Evolutionary conservation across 1,139 yeast genomes (phyloP).

Genomic region (Debaryomyces subglobosus): DNA sequence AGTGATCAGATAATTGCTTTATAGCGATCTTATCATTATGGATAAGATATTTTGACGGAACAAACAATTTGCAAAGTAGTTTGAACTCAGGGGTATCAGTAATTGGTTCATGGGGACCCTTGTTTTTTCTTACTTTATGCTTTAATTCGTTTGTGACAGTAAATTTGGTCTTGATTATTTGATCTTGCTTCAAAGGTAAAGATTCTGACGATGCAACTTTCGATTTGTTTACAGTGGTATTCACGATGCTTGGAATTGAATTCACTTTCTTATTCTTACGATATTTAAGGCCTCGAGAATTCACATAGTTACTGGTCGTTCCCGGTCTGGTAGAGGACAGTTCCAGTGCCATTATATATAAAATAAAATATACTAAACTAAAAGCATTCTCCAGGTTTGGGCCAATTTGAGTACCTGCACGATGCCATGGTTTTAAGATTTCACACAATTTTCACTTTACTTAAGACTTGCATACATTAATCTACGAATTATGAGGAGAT

Average conservation of each 20-base stretch:
- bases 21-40: slow-evolving; percentile 26
- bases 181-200: slow-evolving; percentile 2
- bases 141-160: slow-evolving; percentile 9
- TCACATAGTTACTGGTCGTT: neutral
- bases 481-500: neutral
- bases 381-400: neutral
- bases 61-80: slow-evolving; percentile 36
- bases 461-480: neutral
- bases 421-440: neutral
- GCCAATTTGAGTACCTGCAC: neutral
- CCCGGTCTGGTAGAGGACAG: neutral
- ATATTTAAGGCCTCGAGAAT: neutral
- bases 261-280: neutral
- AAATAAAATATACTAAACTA: neutral
- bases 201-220: neutral
- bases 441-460: neutral
- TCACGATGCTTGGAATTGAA: neutral
- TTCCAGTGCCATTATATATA: neutral
- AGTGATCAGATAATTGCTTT: slow-evolving; percentile 28
- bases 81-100: slow-evolving; percentile 27
- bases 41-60: slow-evolving; percentile 31
- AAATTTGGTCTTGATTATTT: slow-evolving; percentile 6
- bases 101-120: slow-evolving; percentile 4
- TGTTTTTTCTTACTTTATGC: slow-evolving; percentile 2
- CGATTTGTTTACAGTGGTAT: neutral